Base-by-base conservation (phyloP, 192 early-diverging fungal species). In the Coemansia sp. region DNA sequence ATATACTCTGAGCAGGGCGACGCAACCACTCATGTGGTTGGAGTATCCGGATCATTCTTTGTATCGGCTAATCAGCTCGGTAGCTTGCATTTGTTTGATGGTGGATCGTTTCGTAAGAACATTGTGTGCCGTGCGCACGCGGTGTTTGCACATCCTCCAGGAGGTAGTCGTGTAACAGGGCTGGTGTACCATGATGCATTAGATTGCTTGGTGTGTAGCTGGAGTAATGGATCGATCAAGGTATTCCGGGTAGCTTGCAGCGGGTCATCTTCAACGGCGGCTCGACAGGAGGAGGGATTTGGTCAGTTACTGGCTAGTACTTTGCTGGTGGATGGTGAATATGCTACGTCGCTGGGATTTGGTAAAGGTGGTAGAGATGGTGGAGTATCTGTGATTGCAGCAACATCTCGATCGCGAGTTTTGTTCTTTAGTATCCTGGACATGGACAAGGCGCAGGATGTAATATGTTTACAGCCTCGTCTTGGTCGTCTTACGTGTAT, bases 11-110 rank as follows among this genome's bases (percentile, higher is more conserved):
- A 98, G 49, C 95, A 98, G 54, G 90, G 81, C 19, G 84, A 79
- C n/a, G 53, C 85, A 2, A 77, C 95, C 14, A 85, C 84, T 19
- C 82, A 85, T 40, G 62, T 93, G 6, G 76, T 64, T 0, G 76
- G 89, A 1, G 83, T 87, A 3, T 79, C 79, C 10, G 88, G 91
- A 60, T 84, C 78, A 4, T 69, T 88, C 34, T 87, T 97, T 67
- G 86, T 87, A 9, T 84, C 90, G 0, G 90, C 84, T 35, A 89
- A 91, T 15, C 84, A 87, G 24, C 92, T 95, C 61, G 90, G 90
- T 23, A 83, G 81, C 2, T 78, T 89, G 11, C 83, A 84, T 45
- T 81, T 92, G 44, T 97, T 93, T 85, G 94, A 97, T 64, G 80
- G 78, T 25, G 79, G 64, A 1, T 74, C 88, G 23, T 70, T 96